These are phyloP conservation scores for Calophaca sinica DNA, from an alignment of 306 rosid genomes.

Conservation along the genomic window DNA sequence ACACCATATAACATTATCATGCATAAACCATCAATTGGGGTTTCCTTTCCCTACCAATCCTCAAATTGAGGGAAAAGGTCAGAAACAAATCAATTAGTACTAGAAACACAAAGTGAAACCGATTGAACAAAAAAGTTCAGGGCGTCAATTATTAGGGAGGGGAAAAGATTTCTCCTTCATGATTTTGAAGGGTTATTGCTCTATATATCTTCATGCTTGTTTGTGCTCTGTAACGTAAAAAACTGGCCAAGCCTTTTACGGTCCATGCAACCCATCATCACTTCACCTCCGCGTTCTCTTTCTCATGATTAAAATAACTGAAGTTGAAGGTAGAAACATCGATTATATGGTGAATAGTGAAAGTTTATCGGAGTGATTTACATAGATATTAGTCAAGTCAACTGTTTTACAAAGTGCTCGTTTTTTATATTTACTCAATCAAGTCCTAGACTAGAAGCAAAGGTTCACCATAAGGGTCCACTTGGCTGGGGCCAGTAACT, in stretches of 20 bases:
- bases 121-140: constrained; percentile 50
- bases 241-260: constrained; percentile 41
- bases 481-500: constrained; percentile 45
- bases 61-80: constrained; percentile 57
- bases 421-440: background rate
- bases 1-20: constrained; percentile 40
- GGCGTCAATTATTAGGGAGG: constrained; percentile 49
- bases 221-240: constrained; percentile 59
- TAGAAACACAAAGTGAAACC: constrained; percentile 46
- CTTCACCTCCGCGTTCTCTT: constrained; percentile 44
- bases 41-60: constrained; percentile 52
- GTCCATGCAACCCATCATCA: constrained; percentile 56
- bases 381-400: background rate
- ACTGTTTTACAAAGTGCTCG: background rate
- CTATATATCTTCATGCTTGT: constrained; percentile 70
- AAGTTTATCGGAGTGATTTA: background rate
- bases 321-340: constrained; percentile 38
- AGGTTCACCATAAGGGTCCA: constrained; percentile 48
- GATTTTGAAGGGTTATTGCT: constrained; percentile 42
- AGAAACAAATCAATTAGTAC: constrained; percentile 39
- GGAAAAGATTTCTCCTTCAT: constrained; percentile 39
- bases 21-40: constrained; percentile 47
- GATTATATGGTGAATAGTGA: constrained; percentile 3
- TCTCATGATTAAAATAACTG: constrained; percentile 37
- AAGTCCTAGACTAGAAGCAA: constrained; percentile 45